Conservation (phyloP, 2,329 filamentous ascomycete genomes). For the Penicillium polonicum region DNA sequence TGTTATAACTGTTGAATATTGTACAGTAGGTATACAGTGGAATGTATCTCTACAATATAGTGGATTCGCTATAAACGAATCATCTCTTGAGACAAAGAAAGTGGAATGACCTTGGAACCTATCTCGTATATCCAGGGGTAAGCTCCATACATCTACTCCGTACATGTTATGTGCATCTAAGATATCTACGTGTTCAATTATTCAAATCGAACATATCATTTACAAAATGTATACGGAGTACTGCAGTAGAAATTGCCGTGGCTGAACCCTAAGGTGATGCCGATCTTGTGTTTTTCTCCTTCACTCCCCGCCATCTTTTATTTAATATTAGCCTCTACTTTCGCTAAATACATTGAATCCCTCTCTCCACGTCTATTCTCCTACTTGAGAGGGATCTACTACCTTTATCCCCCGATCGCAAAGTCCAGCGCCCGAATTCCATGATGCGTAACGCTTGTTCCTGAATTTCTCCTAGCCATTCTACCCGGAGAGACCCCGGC, state of each 20-base stretch:
- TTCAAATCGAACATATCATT: not conserved
- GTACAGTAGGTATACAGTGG: not conserved
- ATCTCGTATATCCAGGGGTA: not conserved
- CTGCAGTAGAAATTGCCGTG: conserved; percentile 11
- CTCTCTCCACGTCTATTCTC: not conserved
- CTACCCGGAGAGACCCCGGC: not conserved
- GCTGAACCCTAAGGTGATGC: conserved; percentile 12
- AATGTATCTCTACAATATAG: not conserved
- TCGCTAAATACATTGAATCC: not conserved
- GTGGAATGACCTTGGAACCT: not conserved
- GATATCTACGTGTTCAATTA: not conserved
- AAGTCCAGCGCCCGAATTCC: not conserved
- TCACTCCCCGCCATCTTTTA: conserved; percentile 24
- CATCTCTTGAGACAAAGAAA: not conserved
- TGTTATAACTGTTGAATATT: not conserved
- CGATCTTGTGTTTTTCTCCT: conserved; percentile 12
- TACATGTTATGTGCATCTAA: no score
- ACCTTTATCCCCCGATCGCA: conserved; percentile 5
- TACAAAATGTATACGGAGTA: not conserved
- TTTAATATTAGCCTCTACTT: not conserved
- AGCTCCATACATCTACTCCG: not conserved
- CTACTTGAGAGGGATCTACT: not conserved
- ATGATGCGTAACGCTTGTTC: conserved; percentile 20
- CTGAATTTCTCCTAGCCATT: conserved; percentile 15
- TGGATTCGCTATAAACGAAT: not conserved